Evolutionary conservation across 768 basidiomycete species (phyloP).

Genomic region (Suillus fuscotomentosus): DNA sequence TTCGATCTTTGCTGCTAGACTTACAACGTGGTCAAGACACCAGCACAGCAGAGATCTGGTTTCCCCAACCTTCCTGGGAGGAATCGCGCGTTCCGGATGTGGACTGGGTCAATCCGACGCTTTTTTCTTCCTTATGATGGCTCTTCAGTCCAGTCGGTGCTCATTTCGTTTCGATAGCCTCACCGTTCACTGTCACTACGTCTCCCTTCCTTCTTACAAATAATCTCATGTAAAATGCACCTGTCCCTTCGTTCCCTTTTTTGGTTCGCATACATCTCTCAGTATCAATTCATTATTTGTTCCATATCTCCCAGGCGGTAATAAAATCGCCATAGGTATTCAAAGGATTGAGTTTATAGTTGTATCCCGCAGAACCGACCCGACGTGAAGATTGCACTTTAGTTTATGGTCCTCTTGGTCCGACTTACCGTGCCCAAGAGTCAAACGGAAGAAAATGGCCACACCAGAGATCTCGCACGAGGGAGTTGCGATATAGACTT

Average conservation of each 20-base stretch:
- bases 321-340: background rate
- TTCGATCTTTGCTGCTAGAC: background rate
- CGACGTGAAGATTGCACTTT: background rate
- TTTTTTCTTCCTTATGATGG: background rate
- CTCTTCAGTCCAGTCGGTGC: background rate
- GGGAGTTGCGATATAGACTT: too few species aligned
- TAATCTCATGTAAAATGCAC: background rate
- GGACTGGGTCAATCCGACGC: too few species aligned
- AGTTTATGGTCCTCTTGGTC: background rate
- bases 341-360: background rate
- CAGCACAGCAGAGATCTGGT: too few species aligned
- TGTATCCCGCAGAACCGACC: background rate
- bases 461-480: too few species aligned
- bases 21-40: background rate
- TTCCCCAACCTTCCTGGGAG: too few species aligned
- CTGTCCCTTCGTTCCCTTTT: too few species aligned
- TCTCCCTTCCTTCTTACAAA: background rate
- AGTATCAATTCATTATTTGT: background rate
- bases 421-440: too few species aligned
- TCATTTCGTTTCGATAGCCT: background rate
- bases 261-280: background rate
- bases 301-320: background rate
- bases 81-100: too few species aligned
- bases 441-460: too few species aligned
- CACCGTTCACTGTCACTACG: too few species aligned